Base-by-base conservation (phyloP, 2,329 filamentous ascomycete species). In the Huntiella abstrusa region DNA sequence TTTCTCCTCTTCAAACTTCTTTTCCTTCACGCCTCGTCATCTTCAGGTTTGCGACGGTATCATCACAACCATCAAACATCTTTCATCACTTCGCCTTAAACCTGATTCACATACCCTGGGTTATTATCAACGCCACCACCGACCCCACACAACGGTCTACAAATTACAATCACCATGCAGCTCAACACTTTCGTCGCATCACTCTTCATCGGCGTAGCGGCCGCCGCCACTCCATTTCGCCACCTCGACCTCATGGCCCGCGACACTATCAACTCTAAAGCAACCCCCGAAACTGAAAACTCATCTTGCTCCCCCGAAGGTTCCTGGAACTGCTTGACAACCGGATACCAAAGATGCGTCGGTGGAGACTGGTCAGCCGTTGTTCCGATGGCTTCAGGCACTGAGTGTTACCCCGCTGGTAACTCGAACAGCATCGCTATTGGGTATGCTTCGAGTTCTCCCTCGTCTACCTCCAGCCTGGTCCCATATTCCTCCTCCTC, bases 261-360 rank as follows among this genome's bases (percentile, higher is more conserved):
- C 22, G 5, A 41, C 35, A 44, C 8, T 3, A 13, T 16, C 11
- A 37, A 17, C 34, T 17, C 37, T 33, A 36, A 43, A 15, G 33
- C 33, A 19, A 55, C 56, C n/a, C 53, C 54, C 11, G 55, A 62
- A 49, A 49, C 56, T 10, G 56, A 53, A 3, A 65, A 65, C 15
- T 57, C 63, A 2, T 52, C 56, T 4, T 72, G 69, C 55, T 55
- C 57, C 8, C 54, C 58, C 10, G 68, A 73, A 49, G 69, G 69
- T n/a, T 62, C 65, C 51, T 73, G 69, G 69, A 69, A 71, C 56
- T 73, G 70, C 59, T 65, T 72, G 59, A 61, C 59, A 1, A 57
- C 52, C 15, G 60, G 58, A 33, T 73, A 65, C 58, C 69, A 73
- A 56, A 63, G 69, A 22, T 73, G 69, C 53, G 66, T 64, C 2